These are phyloP conservation scores for Pelargonium nanum DNA, from an alignment of 345 rosid genomes.

Conservation along the genomic window DNA sequence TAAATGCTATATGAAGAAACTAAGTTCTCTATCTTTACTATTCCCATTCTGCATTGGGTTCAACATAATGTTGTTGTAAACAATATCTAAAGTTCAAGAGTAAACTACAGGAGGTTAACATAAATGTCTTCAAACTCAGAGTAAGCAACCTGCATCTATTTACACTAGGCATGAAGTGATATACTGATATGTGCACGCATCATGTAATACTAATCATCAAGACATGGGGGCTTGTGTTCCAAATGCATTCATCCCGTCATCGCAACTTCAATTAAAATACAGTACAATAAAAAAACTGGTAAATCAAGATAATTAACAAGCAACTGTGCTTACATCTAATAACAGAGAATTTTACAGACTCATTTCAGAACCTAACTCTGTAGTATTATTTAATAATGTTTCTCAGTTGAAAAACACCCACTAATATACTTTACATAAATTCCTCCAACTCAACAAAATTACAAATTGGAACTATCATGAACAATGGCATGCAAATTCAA, in stretches of 20 bases:
- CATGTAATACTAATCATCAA: background rate
- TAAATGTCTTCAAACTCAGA: background rate
- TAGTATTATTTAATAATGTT: background rate
- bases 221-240: background rate
- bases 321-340: background rate
- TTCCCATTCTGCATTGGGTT: background rate
- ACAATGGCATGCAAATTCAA: too few relatives aligned
- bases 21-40: background rate
- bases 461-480: background rate
- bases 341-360: background rate
- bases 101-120: background rate
- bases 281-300: too few relatives aligned
- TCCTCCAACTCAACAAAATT: background rate
- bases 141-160: background rate
- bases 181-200: background rate
- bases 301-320: too few relatives aligned
- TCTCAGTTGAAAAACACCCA: background rate
- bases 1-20: background rate
- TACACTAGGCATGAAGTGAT: background rate
- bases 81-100: background rate
- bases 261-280: too few relatives aligned
- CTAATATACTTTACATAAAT: background rate
- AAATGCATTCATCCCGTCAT: too few relatives aligned
- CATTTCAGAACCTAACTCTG: background rate
- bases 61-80: too few relatives aligned